These are phyloP conservation scores for Vanilla planifolia DNA, from an alignment of 106 monocot genomes.

Conservation along the genomic window DNA sequence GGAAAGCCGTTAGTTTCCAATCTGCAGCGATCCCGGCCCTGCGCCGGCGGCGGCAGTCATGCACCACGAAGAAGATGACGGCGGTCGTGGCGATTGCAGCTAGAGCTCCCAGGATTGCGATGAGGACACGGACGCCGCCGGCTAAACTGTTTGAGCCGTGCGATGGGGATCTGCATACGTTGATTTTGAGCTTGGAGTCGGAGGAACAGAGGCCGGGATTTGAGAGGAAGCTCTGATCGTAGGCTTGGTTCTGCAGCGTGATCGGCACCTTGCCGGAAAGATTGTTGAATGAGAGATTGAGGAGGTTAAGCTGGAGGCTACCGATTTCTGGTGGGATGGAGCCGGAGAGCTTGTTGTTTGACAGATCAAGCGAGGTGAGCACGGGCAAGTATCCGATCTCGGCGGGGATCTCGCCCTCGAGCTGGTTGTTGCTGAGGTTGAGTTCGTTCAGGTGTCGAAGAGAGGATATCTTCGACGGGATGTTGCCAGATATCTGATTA, in stretches of 20 bases:
- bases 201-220: slow-evolving; percentile 39
- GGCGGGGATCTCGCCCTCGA: slow-evolving; percentile 56
- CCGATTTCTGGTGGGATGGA: slow-evolving; percentile 28
- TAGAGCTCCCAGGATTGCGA: slow-evolving; percentile 32
- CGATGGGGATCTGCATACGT: neutral
- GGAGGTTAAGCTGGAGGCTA: slow-evolving; percentile 28
- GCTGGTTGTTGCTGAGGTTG: slow-evolving; percentile 55
- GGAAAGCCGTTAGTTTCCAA: slow-evolving; percentile 84
- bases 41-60: slow-evolving; percentile 20
- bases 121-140: slow-evolving; percentile 14
- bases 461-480: slow-evolving; percentile 25
- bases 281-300: slow-evolving; percentile 74
- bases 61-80: slow-evolving; percentile 9
- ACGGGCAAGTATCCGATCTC: slow-evolving; percentile 36
- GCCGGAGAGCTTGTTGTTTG: slow-evolving; percentile 56
- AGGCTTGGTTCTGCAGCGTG: slow-evolving; percentile 30
- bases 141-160: neutral
- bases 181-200: neutral
- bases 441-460: slow-evolving; percentile 28
- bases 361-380: slow-evolving; percentile 61
- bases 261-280: slow-evolving; percentile 56
- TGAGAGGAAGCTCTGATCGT: slow-evolving; percentile 46
- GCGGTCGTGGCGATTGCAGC: slow-evolving; percentile 4
- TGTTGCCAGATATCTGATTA: slow-evolving; percentile 53
- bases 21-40: neutral